Base-by-base conservation (phyloP, 139 green algal species). In the Chlamydomonas asymmetrica region DNA sequence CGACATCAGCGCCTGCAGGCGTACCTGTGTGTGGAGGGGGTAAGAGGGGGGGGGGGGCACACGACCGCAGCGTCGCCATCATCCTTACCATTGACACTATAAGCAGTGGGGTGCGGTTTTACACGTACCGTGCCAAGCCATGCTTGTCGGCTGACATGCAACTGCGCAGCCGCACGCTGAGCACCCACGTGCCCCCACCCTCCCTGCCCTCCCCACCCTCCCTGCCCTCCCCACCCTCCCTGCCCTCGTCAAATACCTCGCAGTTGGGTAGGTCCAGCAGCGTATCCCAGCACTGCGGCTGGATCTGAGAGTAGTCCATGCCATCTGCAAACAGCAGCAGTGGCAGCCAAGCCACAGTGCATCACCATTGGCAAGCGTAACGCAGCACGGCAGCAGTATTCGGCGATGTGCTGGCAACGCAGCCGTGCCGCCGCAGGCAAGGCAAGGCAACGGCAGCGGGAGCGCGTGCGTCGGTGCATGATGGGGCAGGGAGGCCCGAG, bases 301-400 rank as follows among this genome's bases (percentile, higher is more conserved):
- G 56, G 29, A 76, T 76, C 57, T 76, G 70, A n/a, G 70, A 76
- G 70, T 40, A 68, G 4, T 76, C 70, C 18, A 76, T 56, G 23
- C 20, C 56, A 18, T 76, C 70, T 76, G 57, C 18, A 27, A 18
- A 6, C 2, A 10, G 59, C 20, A 23, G 59, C 34, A 38, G 29
- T 7, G 39, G n/a, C 4, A 27, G 20, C 27, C 2, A 34, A 43
- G 59, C 34, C 8, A 34, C 35, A 31, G 37, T 34, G n/a, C n/a
- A n/a, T n/a, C n/a, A 61, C 22, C 45, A 52, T 52, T 52, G 45
- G 45, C 13, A 52, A 16, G 13, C 13, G 45, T 10, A 52, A 52
- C 13, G 13, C 45, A 16, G 45, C 45, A 52, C 45, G 18, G 13
- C 45, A 52, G 18, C 45, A 52, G n/a, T n/a, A n/a, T n/a, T n/a